These are phyloP conservation scores for Colletotrichum orbiculare DNA, from an alignment of 2,329 filamentous ascomycete species.

Conservation along the genomic window DNA sequence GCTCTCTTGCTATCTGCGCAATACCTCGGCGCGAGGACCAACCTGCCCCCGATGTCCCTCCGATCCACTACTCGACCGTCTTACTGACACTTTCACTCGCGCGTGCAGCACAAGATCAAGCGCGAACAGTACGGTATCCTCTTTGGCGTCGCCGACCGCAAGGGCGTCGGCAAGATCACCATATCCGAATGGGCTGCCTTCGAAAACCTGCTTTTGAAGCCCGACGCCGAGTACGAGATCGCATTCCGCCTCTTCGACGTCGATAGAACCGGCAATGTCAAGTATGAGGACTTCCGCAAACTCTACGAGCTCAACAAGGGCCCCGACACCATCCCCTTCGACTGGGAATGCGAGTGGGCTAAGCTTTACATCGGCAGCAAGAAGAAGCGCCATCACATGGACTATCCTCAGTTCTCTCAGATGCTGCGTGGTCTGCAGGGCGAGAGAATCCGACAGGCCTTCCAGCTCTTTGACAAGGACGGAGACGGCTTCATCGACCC, in stretches of 20 bases:
- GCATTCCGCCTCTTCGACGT: conserved; percentile 96
- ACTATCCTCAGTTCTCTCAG: conserved; percentile 96
- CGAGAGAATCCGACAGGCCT: conserved; percentile 94
- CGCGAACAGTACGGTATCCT: conserved; percentile 95
- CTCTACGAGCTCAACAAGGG: conserved; percentile 91
- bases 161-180: conserved; percentile 76
- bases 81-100: conserved; percentile 9
- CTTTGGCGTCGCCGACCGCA: conserved; percentile 89
- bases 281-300: conserved; percentile 87
- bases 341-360: conserved; percentile 98
- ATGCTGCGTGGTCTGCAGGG: conserved; percentile 97
- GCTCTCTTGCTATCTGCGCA: neutral
- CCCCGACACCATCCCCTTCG: conserved; percentile 86
- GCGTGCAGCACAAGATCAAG: conserved; percentile 92
- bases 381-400: conserved; percentile 89
- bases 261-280: conserved; percentile 84
- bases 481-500: conserved; percentile 95
- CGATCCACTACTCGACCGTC: conserved; percentile 19
- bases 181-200: conserved; percentile 92
- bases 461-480: conserved; percentile 90
- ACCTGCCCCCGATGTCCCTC: conserved; percentile 18
- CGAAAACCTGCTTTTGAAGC: conserved; percentile 91
- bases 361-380: conserved; percentile 91
- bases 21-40: conserved; percentile 1
- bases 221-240: conserved; percentile 98